Conservation (phyloP, 1,139 yeast genomes). For the Saccharomycopsis crataegensis region DNA sequence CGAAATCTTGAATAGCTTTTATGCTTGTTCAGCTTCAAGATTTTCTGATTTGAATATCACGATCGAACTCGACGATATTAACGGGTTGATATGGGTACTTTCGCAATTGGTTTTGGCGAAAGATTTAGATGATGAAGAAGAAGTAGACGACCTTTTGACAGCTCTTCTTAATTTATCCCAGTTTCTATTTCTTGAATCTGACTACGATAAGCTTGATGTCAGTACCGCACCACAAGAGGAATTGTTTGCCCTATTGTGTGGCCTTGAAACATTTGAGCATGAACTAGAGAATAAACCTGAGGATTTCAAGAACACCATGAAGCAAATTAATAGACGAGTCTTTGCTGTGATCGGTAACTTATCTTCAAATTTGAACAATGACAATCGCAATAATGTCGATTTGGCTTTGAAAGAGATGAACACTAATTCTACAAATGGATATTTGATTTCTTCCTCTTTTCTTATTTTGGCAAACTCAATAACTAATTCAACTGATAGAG, state of each 20-base stretch:
- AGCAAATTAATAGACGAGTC: constrained; percentile 12
- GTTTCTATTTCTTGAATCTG: constrained; percentile 2
- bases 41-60: background rate
- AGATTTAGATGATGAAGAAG: background rate
- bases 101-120: background rate
- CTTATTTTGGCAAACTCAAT: constrained; percentile 26
- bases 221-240: background rate
- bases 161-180: background rate
- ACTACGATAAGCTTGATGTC: background rate
- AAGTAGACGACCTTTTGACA: background rate
- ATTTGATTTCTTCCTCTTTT: constrained; percentile 22
- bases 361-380: constrained; percentile 5
- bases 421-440: constrained; percentile 20
- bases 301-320: background rate
- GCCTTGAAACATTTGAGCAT: background rate
- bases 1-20: background rate
- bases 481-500: constrained; percentile 20
- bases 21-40: background rate
- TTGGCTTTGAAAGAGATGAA: background rate
- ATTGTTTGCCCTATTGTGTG: constrained; percentile 4
- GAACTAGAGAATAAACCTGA: background rate
- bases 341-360: constrained; percentile 16
- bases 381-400: constrained; percentile 3
- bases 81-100: background rate
- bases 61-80: background rate